Percentiles rank a stretch among this genome's conserved stretches.
These are phyloP conservation scores for Bolboschoenoplectus hybrid DNA, from an alignment of 202 grass and related monocot species.

Conservation along the genomic window DNA sequence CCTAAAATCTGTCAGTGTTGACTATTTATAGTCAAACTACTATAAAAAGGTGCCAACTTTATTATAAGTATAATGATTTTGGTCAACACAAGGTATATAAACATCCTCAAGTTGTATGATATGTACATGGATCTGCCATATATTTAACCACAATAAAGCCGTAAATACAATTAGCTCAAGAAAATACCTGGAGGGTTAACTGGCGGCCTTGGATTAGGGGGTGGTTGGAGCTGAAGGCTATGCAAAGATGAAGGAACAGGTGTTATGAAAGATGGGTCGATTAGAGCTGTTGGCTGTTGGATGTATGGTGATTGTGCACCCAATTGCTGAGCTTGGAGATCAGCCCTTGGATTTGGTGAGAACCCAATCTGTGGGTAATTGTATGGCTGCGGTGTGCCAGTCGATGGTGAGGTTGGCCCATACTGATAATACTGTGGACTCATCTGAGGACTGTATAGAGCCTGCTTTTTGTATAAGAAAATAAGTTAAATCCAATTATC, in stretches of 20 bases:
- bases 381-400: constrained; percentile 48
- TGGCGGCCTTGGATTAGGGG: constrained; percentile 52
- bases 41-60: not conserved
- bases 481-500: not conserved
- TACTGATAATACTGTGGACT: constrained; percentile 76
- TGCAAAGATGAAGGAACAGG: constrained; percentile 44
- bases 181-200: constrained; percentile 51
- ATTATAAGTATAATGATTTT: not conserved
- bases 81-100: not conserved
- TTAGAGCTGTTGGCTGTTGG: constrained; percentile 42
- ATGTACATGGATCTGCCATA: not conserved
- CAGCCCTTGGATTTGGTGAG: constrained; percentile 38
- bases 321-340: constrained; percentile 49
- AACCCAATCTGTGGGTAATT: constrained; percentile 54
- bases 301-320: constrained; percentile 40
- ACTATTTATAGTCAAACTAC: not conserved
- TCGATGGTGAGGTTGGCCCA: constrained; percentile 55
- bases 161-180: constrained; percentile 3
- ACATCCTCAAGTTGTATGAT: too few species aligned
- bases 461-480: constrained; percentile 42
- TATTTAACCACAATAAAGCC: not conserved
- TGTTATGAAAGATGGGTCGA: constrained; percentile 47
- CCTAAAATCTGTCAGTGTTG: not conserved
- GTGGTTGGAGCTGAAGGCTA: constrained; percentile 59
- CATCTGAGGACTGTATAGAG: constrained; percentile 63